phyloP scores from a whole-genome alignment of 495 filamentous ascomycete species.

The Talaromyces borbonicus region DNA sequence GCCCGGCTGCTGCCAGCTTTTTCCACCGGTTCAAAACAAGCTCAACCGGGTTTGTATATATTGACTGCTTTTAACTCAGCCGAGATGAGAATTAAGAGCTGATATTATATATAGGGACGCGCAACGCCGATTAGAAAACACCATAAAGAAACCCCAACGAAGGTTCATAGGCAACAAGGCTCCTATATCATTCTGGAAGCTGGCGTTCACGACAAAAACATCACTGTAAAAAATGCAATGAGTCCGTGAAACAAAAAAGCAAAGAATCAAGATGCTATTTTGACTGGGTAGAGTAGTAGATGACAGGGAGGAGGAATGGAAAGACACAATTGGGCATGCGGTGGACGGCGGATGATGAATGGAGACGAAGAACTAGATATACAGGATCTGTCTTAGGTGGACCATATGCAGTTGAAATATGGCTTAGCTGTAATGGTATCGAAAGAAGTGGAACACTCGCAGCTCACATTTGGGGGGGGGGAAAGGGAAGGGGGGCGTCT shows the following conservation, averaged over 20 bases:
- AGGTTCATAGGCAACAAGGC: background rate
- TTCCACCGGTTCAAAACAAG: too few species aligned
- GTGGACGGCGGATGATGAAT: conserved; percentile 2
- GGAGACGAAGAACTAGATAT: conserved; percentile 23
- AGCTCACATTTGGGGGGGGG: conserved; percentile 14
- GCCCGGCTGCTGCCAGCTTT: too few species aligned
- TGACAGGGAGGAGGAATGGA: conserved; percentile 16
- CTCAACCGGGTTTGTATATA: too few species aligned
- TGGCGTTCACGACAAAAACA: background rate
- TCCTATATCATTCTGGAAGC: background rate
- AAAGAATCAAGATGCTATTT: background rate
- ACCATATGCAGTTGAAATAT: too few species aligned
- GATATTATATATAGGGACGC: background rate
- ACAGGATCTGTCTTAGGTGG: conserved; percentile 6
- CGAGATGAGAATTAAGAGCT: too few species aligned
- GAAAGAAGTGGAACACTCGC: conserved; percentile 1
- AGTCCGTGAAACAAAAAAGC: conserved; percentile 12
- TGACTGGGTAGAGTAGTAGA: too few species aligned
- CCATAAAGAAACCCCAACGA: background rate
- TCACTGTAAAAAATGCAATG: background rate
- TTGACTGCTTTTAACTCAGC: too few species aligned
- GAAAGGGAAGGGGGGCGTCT: conserved; percentile 13
- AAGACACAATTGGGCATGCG: conserved; percentile 17
- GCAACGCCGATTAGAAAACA: conserved; percentile 4
- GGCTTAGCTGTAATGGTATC: conserved; percentile 1